phyloP scores from a whole-genome alignment of 2,329 filamentous ascomycete species.

The Fusarium abutilonis region DNA sequence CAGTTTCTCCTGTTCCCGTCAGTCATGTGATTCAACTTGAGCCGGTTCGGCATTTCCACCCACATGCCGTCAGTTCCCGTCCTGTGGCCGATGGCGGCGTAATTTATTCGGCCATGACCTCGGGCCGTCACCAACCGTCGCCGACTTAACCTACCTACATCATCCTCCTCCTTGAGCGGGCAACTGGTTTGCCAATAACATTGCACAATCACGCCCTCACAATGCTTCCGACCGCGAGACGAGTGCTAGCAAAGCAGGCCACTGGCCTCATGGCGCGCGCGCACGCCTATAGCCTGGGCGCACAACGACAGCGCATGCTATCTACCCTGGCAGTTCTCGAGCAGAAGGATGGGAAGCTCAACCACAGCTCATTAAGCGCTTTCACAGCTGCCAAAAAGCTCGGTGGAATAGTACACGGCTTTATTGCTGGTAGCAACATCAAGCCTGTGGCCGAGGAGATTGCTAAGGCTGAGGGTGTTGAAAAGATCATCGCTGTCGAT shows the following conservation, averaged over 20 bases:
- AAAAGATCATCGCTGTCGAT: slow-evolving; percentile 90
- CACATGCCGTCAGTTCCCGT: slow-evolving; percentile 25
- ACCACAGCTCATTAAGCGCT: slow-evolving; percentile 81
- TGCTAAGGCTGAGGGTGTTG: slow-evolving; percentile 87
- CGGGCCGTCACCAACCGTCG: slow-evolving; percentile 54
- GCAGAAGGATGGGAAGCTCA: slow-evolving; percentile 89
- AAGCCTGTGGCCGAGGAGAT: slow-evolving; percentile 82
- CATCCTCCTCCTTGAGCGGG: slow-evolving; percentile 20
- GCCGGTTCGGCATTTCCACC: slow-evolving; percentile 39
- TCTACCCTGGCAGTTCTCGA: slow-evolving; percentile 93
- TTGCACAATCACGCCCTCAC: slow-evolving; percentile 28
- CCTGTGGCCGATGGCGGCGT: slow-evolving; percentile 43
- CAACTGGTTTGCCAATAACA: slow-evolving; percentile 27
- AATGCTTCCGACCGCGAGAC: slow-evolving; percentile 49
- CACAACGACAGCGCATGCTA: slow-evolving; percentile 64
- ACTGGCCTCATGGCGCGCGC: slow-evolving; percentile 44
- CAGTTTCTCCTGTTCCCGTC: too few species aligned
- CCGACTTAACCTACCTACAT: slow-evolving; percentile 32
- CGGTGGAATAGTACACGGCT: slow-evolving; percentile 84
- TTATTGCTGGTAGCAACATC: slow-evolving; percentile 83
- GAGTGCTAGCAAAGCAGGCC: slow-evolving; percentile 43
- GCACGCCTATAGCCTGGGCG: slow-evolving; percentile 41
- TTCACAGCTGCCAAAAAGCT: slow-evolving; percentile 88
- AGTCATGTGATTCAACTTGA: slow-evolving; percentile 27
- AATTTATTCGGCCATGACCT: slow-evolving; percentile 44